Conservation (phyloP, 1,284 basidiomycete genomes). For the Boletus albobrunnescens region DNA sequence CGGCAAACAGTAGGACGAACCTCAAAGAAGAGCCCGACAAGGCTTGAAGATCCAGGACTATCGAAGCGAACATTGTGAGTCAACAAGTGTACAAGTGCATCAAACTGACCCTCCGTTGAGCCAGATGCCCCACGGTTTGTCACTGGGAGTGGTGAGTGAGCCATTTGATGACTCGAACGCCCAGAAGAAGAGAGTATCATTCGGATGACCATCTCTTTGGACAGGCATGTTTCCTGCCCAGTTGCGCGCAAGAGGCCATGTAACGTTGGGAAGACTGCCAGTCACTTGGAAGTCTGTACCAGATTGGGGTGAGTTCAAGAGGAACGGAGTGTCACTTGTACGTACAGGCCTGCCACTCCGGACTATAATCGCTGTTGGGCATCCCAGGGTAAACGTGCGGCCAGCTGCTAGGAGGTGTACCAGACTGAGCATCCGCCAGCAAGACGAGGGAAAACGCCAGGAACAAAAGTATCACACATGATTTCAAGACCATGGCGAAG, state of each 20-base stretch:
- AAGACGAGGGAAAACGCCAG: no score
- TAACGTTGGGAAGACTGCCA: slow-evolving; percentile 56
- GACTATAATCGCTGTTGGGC: slow-evolving; percentile 44
- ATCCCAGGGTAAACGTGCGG: slow-evolving; percentile 30
- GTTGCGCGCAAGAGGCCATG: slow-evolving; percentile 49
- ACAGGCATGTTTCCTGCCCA: slow-evolving; percentile 69
- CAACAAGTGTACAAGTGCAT: not conserved
- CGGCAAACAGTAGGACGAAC: not conserved
- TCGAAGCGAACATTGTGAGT: not conserved
- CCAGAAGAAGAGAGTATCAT: slow-evolving; percentile 43
- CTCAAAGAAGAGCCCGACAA: not conserved
- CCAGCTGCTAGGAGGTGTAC: slow-evolving; percentile 27
- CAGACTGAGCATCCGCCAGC: not conserved
- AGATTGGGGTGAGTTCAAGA: not conserved
- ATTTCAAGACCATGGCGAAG: no score
- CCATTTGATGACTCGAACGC: not conserved
- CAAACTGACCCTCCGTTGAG: not conserved
- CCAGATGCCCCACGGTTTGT: not conserved
- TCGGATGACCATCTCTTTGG: slow-evolving; percentile 56
- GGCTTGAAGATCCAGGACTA: not conserved
- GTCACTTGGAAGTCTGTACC: slow-evolving; percentile 52
- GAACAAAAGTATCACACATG: no score
- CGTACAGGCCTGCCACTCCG: slow-evolving; percentile 61
- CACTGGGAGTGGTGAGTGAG: not conserved
- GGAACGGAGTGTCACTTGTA: not conserved